Percentiles rank a stretch among this genome's conserved stretches.
These are phyloP conservation scores for Tricholoma sp. DNA, from an alignment of 768 basidiomycete genomes.

Conservation along the genomic window DNA sequence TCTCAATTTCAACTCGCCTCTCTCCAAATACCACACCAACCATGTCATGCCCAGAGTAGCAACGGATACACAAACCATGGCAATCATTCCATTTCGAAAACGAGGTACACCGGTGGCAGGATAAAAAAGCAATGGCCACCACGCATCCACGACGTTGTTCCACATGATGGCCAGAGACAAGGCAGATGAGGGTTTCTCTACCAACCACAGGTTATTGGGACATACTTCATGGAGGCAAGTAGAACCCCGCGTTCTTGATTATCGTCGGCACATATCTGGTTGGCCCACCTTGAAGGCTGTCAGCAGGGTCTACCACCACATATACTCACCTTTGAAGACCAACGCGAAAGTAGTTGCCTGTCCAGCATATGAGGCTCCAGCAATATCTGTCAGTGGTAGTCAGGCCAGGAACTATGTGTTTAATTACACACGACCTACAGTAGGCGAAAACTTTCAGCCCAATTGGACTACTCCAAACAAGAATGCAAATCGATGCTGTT, in stretches of 20 bases:
- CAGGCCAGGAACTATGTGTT: neutral
- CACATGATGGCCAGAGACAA: conserved; percentile 48
- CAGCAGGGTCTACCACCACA: neutral
- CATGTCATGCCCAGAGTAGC: conserved; percentile 54
- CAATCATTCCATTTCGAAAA: conserved; percentile 65
- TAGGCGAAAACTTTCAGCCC: conserved; percentile 74
- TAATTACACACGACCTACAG: conserved; percentile 39
- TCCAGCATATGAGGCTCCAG: conserved; percentile 66
- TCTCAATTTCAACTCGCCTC: conserved; percentile 21
- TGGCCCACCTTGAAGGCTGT: conserved; percentile 55
- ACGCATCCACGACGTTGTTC: conserved; percentile 63
- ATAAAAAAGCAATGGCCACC: conserved; percentile 70
- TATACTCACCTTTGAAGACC: conserved; percentile 16
- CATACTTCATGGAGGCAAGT: conserved; percentile 72
- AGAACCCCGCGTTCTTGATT: conserved; percentile 65
- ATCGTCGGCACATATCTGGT: conserved; percentile 69
- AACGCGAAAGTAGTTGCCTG: conserved; percentile 75
- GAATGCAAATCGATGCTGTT: conserved; percentile 48
- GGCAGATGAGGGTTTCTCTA: conserved; percentile 30
- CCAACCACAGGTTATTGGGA: neutral
- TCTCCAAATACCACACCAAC: conserved; percentile 53
- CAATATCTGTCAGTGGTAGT: conserved; percentile 33
- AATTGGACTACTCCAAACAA: conserved; percentile 55
- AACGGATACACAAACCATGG: conserved; percentile 54
- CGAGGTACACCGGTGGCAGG: conserved; percentile 67